These are phyloP conservation scores for Phytophthora syringae DNA, from an alignment of 352 stramenopile genomes.

Conservation along the genomic window DNA sequence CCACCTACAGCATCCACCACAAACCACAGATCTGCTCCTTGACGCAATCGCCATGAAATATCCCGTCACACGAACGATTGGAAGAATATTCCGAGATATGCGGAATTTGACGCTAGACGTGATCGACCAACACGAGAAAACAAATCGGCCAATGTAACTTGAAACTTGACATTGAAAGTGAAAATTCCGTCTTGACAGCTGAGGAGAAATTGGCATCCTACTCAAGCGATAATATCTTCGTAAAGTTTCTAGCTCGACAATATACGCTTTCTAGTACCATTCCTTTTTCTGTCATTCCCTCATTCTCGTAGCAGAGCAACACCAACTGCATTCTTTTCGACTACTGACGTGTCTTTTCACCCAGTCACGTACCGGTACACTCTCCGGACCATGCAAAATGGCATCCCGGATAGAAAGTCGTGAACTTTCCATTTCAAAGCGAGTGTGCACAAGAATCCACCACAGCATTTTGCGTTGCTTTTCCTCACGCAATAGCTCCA, in stretches of 20 bases:
- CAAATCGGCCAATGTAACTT: slow-evolving; percentile 46
- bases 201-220: slow-evolving; percentile 44
- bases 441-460: neutral
- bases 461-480: neutral
- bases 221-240: too few species aligned
- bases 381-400: neutral
- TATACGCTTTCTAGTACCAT: too few species aligned
- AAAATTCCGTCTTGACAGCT: slow-evolving; percentile 9
- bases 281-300: too few species aligned
- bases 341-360: neutral
- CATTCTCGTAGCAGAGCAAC: too few species aligned
- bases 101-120: slow-evolving; percentile 64
- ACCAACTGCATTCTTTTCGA: too few species aligned
- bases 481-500: neutral
- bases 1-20: too few species aligned
- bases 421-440: neutral
- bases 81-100: slow-evolving; percentile 69
- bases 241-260: too few species aligned
- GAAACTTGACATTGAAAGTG: slow-evolving; percentile 18
- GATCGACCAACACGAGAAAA: slow-evolving; percentile 53
- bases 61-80: slow-evolving; percentile 46
- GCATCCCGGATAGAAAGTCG: neutral
- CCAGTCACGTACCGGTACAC: neutral
- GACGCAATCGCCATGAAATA: slow-evolving; percentile 59
- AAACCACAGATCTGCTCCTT: too few species aligned